phyloP scores from a whole-genome alignment of 1,139 yeast species.

The Yamadazyma pseudoaaseri region DNA sequence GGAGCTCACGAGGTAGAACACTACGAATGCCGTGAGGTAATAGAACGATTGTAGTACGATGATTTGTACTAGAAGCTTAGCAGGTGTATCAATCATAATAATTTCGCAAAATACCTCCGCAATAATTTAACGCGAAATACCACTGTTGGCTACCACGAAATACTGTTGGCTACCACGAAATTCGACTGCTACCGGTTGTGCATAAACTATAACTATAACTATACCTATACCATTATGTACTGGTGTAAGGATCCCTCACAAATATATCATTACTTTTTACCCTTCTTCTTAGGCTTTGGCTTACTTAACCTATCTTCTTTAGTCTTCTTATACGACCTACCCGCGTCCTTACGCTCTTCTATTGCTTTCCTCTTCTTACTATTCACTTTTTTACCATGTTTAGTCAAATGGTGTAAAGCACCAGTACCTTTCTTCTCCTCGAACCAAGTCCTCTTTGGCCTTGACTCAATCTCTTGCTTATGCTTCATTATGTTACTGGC shows the following conservation, averaged over 20 bases:
- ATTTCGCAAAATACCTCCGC: too few relatives aligned
- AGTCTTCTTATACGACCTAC: conserved; percentile 69
- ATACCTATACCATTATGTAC: too few relatives aligned
- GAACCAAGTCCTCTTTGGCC: conserved; percentile 98
- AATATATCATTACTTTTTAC: too few relatives aligned
- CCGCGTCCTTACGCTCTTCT: conserved; percentile 44
- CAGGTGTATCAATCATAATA: conserved; percentile 20
- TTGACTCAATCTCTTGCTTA: conserved; percentile 75
- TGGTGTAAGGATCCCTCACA: too few relatives aligned
- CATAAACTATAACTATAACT: too few relatives aligned
- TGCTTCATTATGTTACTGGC: conserved; percentile 83
- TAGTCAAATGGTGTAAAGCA: conserved; percentile 45
- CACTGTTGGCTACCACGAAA: too few relatives aligned
- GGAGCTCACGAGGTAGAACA: conserved; percentile 56
- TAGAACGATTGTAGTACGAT: conserved; percentile 64
- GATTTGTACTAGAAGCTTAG: conserved; percentile 52
- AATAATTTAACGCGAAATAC: too few relatives aligned
- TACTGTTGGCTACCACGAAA: too few relatives aligned
- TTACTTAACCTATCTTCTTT: conserved; percentile 54
- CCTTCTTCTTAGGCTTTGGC: conserved; percentile 9
- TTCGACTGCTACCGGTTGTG: too few relatives aligned
- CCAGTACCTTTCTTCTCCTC: conserved; percentile 55
- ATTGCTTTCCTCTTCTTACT: conserved; percentile 62
- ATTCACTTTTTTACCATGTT: conserved; percentile 44
- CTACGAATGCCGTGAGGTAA: conserved; percentile 57